Evolutionary conservation across 192 early-diverging fungal genomes (phyloP).

Genomic region (Dimargaris verticillata): DNA sequence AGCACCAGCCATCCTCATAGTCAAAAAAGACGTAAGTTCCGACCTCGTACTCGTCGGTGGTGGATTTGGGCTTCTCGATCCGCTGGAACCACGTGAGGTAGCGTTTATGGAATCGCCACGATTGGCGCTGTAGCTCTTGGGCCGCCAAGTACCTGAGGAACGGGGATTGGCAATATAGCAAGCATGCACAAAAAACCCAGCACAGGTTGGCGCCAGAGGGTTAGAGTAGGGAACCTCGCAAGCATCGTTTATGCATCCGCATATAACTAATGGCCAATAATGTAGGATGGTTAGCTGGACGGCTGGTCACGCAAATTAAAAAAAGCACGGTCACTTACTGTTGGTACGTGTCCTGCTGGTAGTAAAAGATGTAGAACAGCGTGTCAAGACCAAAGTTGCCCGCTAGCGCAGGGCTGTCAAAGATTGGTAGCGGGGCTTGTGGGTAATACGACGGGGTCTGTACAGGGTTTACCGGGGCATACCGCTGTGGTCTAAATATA

Average conservation of each 20-base stretch:
- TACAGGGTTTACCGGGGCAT: conserved; percentile 56
- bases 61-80: conserved; percentile 86
- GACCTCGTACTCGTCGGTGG: conserved; percentile 93
- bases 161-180: neutral
- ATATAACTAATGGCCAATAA: too few species aligned
- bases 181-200: too few species aligned
- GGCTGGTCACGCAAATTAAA: too few species aligned
- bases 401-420: conserved; percentile 71
- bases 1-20: conserved; percentile 92
- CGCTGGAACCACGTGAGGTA: conserved; percentile 98
- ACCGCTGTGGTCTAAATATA: conserved; percentile 56
- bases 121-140: conserved; percentile 86
- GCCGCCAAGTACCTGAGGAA: conserved; percentile 66
- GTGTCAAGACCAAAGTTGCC: conserved; percentile 88
- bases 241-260: too few species aligned
- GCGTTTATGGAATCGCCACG: conserved; percentile 98
- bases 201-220: too few species aligned
- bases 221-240: too few species aligned
- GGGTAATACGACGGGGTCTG: conserved; percentile 87
- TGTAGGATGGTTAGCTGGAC: too few species aligned
- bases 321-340: conserved; percentile 58
- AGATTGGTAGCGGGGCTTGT: conserved; percentile 60
- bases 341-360: conserved; percentile 89
- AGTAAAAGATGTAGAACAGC: conserved; percentile 96
- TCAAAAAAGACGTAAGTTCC: conserved; percentile 99